Conservation (phyloP, 495 filamentous ascomycete genomes). For the Chaetomium tenue region DNA sequence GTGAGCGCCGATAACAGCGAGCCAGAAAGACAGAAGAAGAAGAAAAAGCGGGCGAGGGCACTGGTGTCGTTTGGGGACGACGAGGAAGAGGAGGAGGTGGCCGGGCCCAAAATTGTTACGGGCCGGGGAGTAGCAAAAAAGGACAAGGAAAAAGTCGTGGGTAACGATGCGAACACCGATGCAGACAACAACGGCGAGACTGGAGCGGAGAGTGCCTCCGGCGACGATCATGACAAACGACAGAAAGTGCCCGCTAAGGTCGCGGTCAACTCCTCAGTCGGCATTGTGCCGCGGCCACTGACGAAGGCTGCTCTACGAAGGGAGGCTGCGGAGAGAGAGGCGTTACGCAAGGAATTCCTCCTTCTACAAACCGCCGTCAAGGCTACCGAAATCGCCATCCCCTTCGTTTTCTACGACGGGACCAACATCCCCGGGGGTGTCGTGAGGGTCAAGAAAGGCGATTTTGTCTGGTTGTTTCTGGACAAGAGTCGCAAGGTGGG, state of each 20-base stretch:
- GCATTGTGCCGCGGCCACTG: slow-evolving; percentile 70
- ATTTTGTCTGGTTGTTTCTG: slow-evolving; percentile 85
- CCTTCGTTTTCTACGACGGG: slow-evolving; percentile 98
- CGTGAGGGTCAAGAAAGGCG: slow-evolving; percentile 87
- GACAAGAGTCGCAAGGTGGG: slow-evolving; percentile 88
- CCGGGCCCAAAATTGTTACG: slow-evolving; percentile 34
- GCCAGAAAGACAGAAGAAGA: slow-evolving; percentile 43
- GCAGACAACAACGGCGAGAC: background rate
- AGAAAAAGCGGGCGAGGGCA: slow-evolving; percentile 41
- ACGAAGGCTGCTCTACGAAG: slow-evolving; percentile 81
- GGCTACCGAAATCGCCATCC: slow-evolving; percentile 83
- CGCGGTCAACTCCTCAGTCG: slow-evolving; percentile 64
- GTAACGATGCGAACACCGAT: background rate
- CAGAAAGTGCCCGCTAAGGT: slow-evolving; percentile 42
- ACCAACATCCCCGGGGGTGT: slow-evolving; percentile 84
- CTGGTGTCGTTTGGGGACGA: slow-evolving; percentile 46
- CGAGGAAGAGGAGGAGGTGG: slow-evolving; percentile 33
- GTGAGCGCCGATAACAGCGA: slow-evolving; percentile 43
- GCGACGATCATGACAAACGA: slow-evolving; percentile 11
- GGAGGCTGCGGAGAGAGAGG: slow-evolving; percentile 79
- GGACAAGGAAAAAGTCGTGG: slow-evolving; percentile 23
- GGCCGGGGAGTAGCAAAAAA: slow-evolving; percentile 34
- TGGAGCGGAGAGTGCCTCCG: background rate
- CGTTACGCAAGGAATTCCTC: slow-evolving; percentile 81
- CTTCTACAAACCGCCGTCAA: slow-evolving; percentile 82